Conservation (phyloP, 495 filamentous ascomycete genomes). For the Neurospora tetraspora region DNA sequence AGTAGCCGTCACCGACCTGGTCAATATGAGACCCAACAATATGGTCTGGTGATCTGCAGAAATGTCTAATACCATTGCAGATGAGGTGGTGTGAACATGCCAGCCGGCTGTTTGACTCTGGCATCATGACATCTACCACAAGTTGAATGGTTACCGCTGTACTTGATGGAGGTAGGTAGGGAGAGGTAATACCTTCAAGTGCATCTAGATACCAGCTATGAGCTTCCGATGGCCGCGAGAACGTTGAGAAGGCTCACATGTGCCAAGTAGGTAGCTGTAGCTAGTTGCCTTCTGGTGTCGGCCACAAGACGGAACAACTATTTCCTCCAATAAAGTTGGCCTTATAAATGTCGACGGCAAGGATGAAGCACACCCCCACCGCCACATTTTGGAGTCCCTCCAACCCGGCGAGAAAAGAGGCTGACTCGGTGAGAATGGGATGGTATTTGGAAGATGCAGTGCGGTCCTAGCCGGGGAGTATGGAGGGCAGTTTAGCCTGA, state of each 20-base stretch:
- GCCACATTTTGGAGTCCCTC: background rate
- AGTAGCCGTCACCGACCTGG: background rate
- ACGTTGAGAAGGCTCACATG: background rate
- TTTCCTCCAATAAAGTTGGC: slow-evolving; percentile 26
- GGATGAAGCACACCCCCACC: background rate
- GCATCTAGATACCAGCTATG: background rate
- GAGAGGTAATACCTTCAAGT: background rate
- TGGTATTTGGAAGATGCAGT: background rate
- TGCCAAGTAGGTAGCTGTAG: background rate
- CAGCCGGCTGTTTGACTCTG: background rate
- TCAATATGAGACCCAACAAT: background rate
- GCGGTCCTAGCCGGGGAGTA: background rate
- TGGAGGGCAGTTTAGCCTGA: background rate
- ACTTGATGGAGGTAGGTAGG: background rate
- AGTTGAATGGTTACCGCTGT: background rate
- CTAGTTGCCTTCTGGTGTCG: background rate
- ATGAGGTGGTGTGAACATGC: background rate
- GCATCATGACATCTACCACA: background rate
- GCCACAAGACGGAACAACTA: slow-evolving; percentile 15
- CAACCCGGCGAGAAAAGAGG: background rate
- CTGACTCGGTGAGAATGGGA: background rate
- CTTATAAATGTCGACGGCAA: background rate
- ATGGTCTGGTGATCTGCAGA: background rate
- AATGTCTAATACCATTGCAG: background rate
- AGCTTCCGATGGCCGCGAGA: background rate